A percentile compares a stretch with the other conserved stretches of the same genome.
Conservation (phyloP, 2,329 filamentous ascomycete genomes). For the Penicillium sp. region DNA sequence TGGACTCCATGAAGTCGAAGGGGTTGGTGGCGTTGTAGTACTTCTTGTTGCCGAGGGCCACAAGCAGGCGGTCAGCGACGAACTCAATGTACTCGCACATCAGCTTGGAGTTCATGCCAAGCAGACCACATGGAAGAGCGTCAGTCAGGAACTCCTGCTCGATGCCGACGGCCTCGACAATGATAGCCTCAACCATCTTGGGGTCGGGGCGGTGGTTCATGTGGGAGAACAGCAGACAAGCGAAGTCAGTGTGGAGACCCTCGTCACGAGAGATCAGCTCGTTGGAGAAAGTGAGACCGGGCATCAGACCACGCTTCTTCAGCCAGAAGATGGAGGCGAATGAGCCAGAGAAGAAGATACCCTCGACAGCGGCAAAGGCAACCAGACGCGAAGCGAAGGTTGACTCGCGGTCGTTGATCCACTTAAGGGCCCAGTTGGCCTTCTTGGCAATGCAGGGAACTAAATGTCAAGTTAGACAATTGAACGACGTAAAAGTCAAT, state of each 20-base stretch:
- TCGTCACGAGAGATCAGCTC: constrained; percentile 99
- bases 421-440: constrained; percentile 93
- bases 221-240: constrained; percentile 96
- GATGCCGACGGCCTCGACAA: constrained; percentile 87
- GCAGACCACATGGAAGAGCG: constrained; percentile 84
- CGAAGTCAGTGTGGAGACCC: constrained; percentile 98
- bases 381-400: constrained; percentile 94
- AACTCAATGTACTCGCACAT: constrained; percentile 99
- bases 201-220: constrained; percentile 86
- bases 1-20: constrained; percentile 99
- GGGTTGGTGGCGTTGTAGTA: constrained; percentile 90
- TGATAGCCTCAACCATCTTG: constrained; percentile 78
- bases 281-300: constrained; percentile 97
- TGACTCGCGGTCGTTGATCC: constrained; percentile 91
- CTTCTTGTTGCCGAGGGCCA: constrained; percentile 92
- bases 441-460: constrained; percentile 97
- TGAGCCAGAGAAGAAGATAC: constrained; percentile 98
- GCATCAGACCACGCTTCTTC: constrained; percentile 99
- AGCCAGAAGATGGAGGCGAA: constrained; percentile 99
- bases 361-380: constrained; percentile 95
- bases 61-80: constrained; percentile 89
- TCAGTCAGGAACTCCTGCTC: constrained; percentile 98
- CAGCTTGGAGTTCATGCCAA: constrained; percentile 94
- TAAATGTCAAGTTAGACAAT: constrained; percentile 39
- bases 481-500: neutral